These are phyloP conservation scores for Hyaloscypha variabilis DNA, from an alignment of 495 filamentous ascomycete species.

Conservation along the genomic window DNA sequence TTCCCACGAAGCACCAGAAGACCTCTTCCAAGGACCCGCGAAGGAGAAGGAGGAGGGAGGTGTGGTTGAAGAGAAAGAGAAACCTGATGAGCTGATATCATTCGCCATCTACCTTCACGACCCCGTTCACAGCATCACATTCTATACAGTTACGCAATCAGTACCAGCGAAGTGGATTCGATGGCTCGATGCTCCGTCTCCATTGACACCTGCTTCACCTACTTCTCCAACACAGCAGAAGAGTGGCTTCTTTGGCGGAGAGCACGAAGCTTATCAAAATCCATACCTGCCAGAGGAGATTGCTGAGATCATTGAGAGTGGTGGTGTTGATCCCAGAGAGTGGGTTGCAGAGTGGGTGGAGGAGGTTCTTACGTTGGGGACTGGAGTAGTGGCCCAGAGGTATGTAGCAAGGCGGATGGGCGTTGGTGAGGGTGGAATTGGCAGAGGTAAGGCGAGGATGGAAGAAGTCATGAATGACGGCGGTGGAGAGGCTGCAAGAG, in stretches of 20 bases:
- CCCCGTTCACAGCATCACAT: conserved; percentile 88
- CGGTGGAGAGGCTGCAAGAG: conserved; percentile 82
- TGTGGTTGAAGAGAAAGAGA: conserved; percentile 47
- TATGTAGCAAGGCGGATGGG: conserved; percentile 97
- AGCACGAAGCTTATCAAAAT: conserved; percentile 25
- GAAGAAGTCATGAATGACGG: conserved; percentile 70
- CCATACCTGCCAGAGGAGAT: conserved; percentile 77
- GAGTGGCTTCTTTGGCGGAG: conserved; percentile 36
- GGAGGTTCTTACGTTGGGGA: conserved; percentile 76
- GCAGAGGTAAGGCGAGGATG: conserved; percentile 77
- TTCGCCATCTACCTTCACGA: conserved; percentile 95
- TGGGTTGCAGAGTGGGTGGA: conserved; percentile 99
- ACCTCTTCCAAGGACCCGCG: conserved; percentile 66
- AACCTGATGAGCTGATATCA: conserved; percentile 57
- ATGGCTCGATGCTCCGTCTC: conserved; percentile 83
- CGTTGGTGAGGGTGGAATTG: conserved; percentile 83
- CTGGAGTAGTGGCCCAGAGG: conserved; percentile 89
- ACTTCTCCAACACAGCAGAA: conserved; percentile 39
- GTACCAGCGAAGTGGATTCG: conserved; percentile 86
- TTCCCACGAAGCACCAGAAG: conserved; percentile 57
- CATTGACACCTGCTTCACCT: conserved; percentile 44
- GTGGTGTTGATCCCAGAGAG: conserved; percentile 92
- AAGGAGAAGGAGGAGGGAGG: conserved; percentile 43
- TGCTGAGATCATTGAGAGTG: conserved; percentile 79
- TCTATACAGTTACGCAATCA: conserved; percentile 78